phyloP scores from a whole-genome alignment of 75 land plant genomes.

The Pinus tabuliformis region DNA sequence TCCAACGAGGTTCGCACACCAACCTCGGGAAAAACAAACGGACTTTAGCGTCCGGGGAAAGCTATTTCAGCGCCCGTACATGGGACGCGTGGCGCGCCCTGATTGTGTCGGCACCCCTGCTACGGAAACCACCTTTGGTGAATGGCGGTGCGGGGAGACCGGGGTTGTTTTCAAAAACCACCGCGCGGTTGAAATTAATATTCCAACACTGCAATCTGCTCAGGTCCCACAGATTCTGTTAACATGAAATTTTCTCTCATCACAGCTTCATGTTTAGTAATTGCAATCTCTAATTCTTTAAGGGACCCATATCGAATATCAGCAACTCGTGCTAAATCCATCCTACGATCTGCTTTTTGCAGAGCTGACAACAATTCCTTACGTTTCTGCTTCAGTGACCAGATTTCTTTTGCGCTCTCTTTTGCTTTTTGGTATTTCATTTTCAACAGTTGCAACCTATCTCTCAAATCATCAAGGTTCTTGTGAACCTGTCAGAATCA shows the following conservation, averaged over 20 bases:
- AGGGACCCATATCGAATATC: constrained; percentile 86
- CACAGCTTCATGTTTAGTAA: constrained; percentile 59
- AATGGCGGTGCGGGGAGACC: too few relatives aligned
- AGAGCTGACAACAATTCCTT: constrained; percentile 68
- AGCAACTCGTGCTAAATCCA: constrained; percentile 78
- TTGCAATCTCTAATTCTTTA: constrained; percentile 79
- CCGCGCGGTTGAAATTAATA: too few relatives aligned
- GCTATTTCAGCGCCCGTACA: too few relatives aligned
- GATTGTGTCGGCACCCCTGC: too few relatives aligned
- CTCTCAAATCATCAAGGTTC: constrained; percentile 74
- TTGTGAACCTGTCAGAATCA: constrained; percentile 37
- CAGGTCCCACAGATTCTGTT: constrained; percentile 93
- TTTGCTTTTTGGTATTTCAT: constrained; percentile 90
- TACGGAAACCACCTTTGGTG: too few relatives aligned
- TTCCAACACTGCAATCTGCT: constrained; percentile 99
- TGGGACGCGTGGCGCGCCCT: too few relatives aligned
- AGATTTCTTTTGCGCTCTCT: constrained; percentile 75
- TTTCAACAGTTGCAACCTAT: constrained; percentile 32
- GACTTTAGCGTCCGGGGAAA: too few relatives aligned
- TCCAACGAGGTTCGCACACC: too few relatives aligned
- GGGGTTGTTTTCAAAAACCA: too few relatives aligned
- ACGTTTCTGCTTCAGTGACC: constrained; percentile 69
- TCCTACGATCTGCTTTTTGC: constrained; percentile 81
- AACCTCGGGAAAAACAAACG: too few relatives aligned
- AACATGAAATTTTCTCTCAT: constrained; percentile 71